Percentiles rank a stretch among this genome's conserved stretches.
Evolutionary conservation across 2,329 filamentous ascomycete genomes (phyloP).

Genomic region (Claviceps fusiformis): DNA sequence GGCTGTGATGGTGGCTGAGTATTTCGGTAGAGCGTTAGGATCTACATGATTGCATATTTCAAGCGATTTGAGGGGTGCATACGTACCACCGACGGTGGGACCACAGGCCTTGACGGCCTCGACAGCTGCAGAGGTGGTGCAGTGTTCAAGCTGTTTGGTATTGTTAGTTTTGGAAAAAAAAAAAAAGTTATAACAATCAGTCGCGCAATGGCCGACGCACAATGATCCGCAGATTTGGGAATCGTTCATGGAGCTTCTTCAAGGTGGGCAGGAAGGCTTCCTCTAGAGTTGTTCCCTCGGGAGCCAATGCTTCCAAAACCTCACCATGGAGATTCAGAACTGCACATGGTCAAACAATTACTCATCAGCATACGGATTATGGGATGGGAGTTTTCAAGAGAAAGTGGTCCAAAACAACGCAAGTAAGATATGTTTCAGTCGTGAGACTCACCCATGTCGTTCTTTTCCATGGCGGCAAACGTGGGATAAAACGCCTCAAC

Average conservation of each 20-base stretch:
- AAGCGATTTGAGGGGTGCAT: neutral
- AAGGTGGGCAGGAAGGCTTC: slow-evolving; percentile 67
- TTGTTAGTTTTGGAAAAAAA: neutral
- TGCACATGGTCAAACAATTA: neutral
- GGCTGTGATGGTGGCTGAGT: slow-evolving; percentile 55
- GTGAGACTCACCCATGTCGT: slow-evolving; percentile 38
- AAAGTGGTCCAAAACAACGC: no score
- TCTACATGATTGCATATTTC: neutral
- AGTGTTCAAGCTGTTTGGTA: slow-evolving; percentile 53
- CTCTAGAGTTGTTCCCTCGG: slow-evolving; percentile 31
- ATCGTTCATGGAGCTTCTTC: slow-evolving; percentile 55
- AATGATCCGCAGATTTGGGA: slow-evolving; percentile 54
- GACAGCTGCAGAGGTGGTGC: slow-evolving; percentile 70
- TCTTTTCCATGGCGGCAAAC: slow-evolving; percentile 78
- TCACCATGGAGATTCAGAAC: slow-evolving; percentile 94
- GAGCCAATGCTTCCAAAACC: slow-evolving; percentile 39
- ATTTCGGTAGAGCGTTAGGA: neutral
- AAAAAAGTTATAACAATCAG: neutral
- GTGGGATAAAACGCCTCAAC: slow-evolving; percentile 62
- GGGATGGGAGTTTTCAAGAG: neutral
- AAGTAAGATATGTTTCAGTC: no score
- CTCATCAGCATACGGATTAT: neutral
- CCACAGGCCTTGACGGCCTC: slow-evolving; percentile 67
- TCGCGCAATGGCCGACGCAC: neutral
- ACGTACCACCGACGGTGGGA: slow-evolving; percentile 49